Evolutionary conservation across 148 eudicot species (phyloP).

Genomic region (Vaccinium corymbosum): DNA sequence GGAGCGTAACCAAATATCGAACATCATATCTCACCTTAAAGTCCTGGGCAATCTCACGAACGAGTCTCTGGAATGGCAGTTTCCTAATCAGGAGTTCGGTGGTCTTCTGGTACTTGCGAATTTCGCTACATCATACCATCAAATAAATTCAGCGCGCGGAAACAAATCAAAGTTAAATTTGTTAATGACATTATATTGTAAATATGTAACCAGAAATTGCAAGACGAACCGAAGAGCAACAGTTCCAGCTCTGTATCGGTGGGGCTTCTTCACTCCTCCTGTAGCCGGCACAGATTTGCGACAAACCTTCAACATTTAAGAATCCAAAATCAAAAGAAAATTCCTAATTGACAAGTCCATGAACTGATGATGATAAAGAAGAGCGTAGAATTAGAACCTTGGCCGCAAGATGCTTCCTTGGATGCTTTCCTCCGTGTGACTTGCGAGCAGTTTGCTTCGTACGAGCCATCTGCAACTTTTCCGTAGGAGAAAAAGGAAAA

Average conservation of each 20-base stretch:
- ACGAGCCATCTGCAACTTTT: conserved; percentile 4
- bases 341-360: background rate
- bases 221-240: conserved; percentile 8
- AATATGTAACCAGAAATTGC: background rate
- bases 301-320: background rate
- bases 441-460: conserved; percentile 10
- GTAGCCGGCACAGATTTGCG: background rate
- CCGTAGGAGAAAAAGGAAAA: background rate
- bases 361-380: background rate
- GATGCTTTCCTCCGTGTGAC: background rate
- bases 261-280: conserved; percentile 11
- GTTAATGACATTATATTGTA: background rate
- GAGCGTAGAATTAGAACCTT: background rate
- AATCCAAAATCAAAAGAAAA: background rate
- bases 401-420: background rate
- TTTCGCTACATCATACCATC: background rate
- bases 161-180: background rate
- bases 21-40: background rate
- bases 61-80: conserved; percentile 9
- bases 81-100: background rate
- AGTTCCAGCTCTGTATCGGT: conserved; percentile 6
- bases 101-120: background rate
- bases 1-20: background rate
- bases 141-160: background rate
- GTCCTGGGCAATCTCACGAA: conserved; percentile 17